Percentiles rank a stretch among this genome's conserved stretches.
phyloP scores from a whole-genome alignment of 768 basidiomycete genomes.

The Crepidotus variabilis region DNA sequence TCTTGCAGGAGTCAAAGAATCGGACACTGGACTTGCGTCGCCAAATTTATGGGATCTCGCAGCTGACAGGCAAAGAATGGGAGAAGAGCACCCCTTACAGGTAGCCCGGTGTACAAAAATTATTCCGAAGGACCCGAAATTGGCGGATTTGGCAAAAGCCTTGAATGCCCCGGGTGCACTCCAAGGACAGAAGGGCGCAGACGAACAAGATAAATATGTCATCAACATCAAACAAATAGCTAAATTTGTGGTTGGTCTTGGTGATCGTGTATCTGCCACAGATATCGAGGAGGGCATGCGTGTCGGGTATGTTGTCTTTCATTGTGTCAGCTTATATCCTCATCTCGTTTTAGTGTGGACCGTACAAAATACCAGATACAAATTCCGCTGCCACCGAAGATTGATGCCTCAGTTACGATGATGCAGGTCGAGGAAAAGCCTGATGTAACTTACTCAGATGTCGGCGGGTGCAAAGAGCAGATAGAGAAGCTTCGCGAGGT shows the following conservation, averaged over 20 bases:
- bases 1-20: constrained; percentile 85
- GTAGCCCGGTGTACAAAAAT: constrained; percentile 99
- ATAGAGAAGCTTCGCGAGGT: constrained; percentile 99
- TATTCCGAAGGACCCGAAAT: constrained; percentile 74
- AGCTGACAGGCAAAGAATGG: constrained; percentile 89
- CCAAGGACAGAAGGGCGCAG: constrained; percentile 93
- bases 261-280: constrained; percentile 93
- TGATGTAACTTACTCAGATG: constrained; percentile 95
- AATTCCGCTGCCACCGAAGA: constrained; percentile 97
- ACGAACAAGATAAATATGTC: constrained; percentile 99
- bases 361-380: constrained; percentile 98
- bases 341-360: constrained; percentile 63
- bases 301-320: constrained; percentile 73
- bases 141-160: constrained; percentile 73
- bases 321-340: neutral
- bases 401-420: constrained; percentile 99
- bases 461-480: constrained; percentile 99
- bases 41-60: constrained; percentile 98
- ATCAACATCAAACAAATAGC: constrained; percentile 99
- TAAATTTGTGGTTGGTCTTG: constrained; percentile 97
- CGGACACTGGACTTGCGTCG: constrained; percentile 93
- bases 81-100: constrained; percentile 89
- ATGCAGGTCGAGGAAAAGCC: constrained; percentile 99
- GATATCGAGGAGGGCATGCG: constrained; percentile 99
- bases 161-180: constrained; percentile 74